Percentiles rank a stretch among this genome's conserved stretches.
phyloP scores from a whole-genome alignment of 345 rosid genomes.

The Nasturtium officinale region DNA sequence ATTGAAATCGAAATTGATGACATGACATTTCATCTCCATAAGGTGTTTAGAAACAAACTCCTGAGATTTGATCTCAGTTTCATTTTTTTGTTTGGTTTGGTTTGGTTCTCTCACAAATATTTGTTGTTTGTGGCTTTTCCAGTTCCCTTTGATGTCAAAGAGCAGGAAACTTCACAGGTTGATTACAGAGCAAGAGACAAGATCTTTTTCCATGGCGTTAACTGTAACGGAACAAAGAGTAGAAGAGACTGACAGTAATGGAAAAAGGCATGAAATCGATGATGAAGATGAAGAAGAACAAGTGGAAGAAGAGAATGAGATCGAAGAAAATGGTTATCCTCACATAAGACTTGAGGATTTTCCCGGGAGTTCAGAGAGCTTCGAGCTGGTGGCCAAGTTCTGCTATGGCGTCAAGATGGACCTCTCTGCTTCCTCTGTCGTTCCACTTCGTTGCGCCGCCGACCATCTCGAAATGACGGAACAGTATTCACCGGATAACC shows the following conservation, averaged over 20 bases:
- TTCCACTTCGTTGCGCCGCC: conserved; percentile 87
- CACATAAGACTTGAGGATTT: conserved; percentile 65
- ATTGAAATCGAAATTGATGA: conserved; percentile 80
- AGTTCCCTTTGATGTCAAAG: conserved; percentile 95
- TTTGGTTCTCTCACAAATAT: background rate
- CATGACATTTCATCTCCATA: conserved; percentile 93
- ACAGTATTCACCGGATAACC: conserved; percentile 75
- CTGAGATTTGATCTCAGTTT: background rate
- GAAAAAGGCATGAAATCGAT: conserved; percentile 37
- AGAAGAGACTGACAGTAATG: conserved; percentile 23
- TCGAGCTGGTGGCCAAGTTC: conserved; percentile 89
- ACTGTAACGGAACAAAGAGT: background rate
- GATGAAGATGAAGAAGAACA: conserved; percentile 15
- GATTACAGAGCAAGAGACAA: conserved; percentile 74
- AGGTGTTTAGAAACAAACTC: conserved; percentile 50
- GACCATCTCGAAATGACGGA: conserved; percentile 90
- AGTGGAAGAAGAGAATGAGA: conserved; percentile 27
- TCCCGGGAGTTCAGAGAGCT: conserved; percentile 89
- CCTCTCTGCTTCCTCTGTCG: conserved; percentile 62
- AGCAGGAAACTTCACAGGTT: conserved; percentile 75
- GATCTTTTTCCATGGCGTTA: conserved; percentile 27
- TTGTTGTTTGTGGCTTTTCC: conserved; percentile 16
- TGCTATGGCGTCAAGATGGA: conserved; percentile 93
- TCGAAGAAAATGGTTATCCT: conserved; percentile 47
- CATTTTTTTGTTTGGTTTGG: background rate